Base-by-base conservation (phyloP, 306 rosid species). In the Abrus precatorius region DNA sequence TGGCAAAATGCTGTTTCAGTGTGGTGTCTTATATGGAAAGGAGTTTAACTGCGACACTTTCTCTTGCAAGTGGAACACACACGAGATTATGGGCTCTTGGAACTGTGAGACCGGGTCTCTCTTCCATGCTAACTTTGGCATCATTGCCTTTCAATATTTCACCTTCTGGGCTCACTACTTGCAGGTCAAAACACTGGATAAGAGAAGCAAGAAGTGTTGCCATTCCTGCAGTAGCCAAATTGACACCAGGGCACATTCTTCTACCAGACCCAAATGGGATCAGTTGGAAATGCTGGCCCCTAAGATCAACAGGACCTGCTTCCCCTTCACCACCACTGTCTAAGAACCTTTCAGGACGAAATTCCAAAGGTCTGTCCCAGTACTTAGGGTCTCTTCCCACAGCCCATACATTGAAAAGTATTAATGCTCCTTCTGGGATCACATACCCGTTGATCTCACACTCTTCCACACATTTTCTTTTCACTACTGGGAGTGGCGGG, bases 191-290 rank as follows among this genome's bases (percentile, higher is more conserved):
- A 57, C 89, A 85, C 1, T 90, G 90, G 38, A 88, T 82, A 69
- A 88, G 9, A 9, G 83, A 77, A 4, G 89, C 87, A 11, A 85
- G 71, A 3, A 88, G 43, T 1, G 82, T 74, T 0, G 89, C 87
- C 72, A 83, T 13, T 66, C 83, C 82, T 7, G 79, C 79, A 13
- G 85, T 83, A 12, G 85, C 86, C 64, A 90, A 74, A 2, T 75
- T 80, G 2, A 84, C 9, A 0, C 89, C 88, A 0, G 90, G 89
- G 48, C 92, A 90, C 6, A 70, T 80, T 54, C 94, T 84, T 56
- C 90, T 90, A 6, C 92, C 94, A 0, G 79, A 69, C 5, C 94
- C 91, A 38, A 90, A 90, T 1, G 90, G 89, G 20, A 88, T 6
- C 1, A 74, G 67, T 7, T 56, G 60, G 50, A 81, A 88, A 44